Evolutionary conservation across 805 yeast genomes (phyloP).

Genomic region (Ogataea allantospora): DNA sequence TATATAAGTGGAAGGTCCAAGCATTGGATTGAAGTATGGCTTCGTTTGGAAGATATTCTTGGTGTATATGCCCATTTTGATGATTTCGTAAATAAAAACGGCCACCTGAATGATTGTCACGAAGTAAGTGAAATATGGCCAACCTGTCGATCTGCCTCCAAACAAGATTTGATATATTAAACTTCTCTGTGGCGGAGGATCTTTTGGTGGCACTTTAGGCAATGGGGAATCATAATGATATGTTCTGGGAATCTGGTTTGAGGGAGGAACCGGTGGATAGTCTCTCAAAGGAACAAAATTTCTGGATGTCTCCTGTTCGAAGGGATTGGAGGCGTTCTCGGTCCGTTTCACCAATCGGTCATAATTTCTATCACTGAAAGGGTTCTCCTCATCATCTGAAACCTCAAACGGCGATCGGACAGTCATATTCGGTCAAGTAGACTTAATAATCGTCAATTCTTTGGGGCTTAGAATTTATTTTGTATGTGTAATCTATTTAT

Average conservation of each 20-base stretch:
- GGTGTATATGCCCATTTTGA: constrained; percentile 54
- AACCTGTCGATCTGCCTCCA: constrained; percentile 19
- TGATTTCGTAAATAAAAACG: constrained; percentile 63
- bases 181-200: background rate
- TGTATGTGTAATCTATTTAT: background rate
- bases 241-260: background rate
- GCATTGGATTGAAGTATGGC: constrained; percentile 76
- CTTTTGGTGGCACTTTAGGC: background rate
- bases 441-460: background rate
- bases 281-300: constrained; percentile 1
- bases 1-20: constrained; percentile 69
- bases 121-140: constrained; percentile 32
- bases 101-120: constrained; percentile 46
- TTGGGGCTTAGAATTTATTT: constrained; percentile 6
- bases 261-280: constrained; percentile 2
- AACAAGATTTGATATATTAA: constrained; percentile 8
- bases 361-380: constrained; percentile 10
- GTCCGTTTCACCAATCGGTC: background rate
- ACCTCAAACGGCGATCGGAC: constrained; percentile 6
- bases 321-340: constrained; percentile 2
- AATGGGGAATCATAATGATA: background rate
- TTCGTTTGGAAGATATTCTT: constrained; percentile 65
- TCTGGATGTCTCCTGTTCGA: background rate
- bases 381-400: constrained; percentile 6
- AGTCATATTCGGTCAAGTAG: background rate